Base-by-base conservation (phyloP, 2,329 filamentous ascomycete species). In the Aspergillus sp. region DNA sequence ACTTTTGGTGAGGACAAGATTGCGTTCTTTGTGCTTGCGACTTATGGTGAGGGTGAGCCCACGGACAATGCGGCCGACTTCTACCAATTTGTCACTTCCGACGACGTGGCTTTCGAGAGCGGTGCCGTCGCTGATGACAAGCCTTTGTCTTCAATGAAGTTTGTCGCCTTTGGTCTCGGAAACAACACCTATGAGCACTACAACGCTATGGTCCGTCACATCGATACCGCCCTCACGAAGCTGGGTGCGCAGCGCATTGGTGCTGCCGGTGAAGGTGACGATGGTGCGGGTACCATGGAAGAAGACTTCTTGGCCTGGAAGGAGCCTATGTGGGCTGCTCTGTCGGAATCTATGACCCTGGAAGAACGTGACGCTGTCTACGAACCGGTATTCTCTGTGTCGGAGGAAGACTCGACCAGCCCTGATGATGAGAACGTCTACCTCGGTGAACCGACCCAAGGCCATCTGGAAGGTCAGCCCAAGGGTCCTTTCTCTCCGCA, bases 121-220 rank as follows among this genome's bases (percentile, higher is more conserved):
- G 81, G 83, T 60, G 74, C 68, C 47, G 64, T 69, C 41, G 68
- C 69, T 13, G 79, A 81, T 41, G 86, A 91, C 19, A 80, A 85
- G 53, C 81, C 91, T 44, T 81, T 98, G 47, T 77, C 74, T 45
- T 90, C 88, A 62, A 80, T 98, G 65, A 91, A 90, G 69, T 98
- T 90, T 65, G 90, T 98, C 63, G 81, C 90, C 49, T 98, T 98
- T 62, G 93, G 93, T 63, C 83, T 98, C 35, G 93, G 93, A 58
- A 98, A 98, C 78, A 98, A 97, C 77, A 97, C 93, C 23, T 98
- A 98, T 68, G 93, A 98, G 68, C 93, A 98, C 77, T 98, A 96
- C 79, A 98, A 98, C 75, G 86, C 86, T 45, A 95, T 98, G 89
- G 90, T 98, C 51, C 89, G 91, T 68, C 88, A 91, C 54, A 85